A percentile compares a stretch with the other conserved stretches of the same genome.
phyloP scores from a whole-genome alignment of 257 asterid species.

The Gardenia jasminoides region DNA sequence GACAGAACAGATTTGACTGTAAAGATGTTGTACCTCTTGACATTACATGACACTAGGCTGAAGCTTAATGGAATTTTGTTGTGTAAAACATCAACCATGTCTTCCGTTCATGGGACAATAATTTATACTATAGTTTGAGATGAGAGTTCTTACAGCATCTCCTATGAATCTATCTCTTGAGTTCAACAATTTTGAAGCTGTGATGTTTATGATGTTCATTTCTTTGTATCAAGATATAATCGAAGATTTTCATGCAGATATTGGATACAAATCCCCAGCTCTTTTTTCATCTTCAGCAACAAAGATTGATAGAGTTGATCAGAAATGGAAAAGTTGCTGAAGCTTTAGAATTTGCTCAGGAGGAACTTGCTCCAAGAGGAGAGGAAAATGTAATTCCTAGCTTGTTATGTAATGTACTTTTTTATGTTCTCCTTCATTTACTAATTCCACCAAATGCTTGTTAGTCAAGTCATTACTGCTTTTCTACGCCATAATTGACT shows the following conservation, averaged over 20 bases:
- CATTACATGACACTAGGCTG: background rate
- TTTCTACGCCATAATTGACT: background rate
- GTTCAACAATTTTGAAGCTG: background rate
- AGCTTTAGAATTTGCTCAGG: conserved; percentile 91
- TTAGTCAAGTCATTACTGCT: background rate
- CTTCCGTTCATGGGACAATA: background rate
- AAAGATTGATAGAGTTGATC: conserved; percentile 76
- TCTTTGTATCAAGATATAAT: background rate
- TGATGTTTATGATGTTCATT: background rate
- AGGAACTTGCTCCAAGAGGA: conserved; percentile 93
- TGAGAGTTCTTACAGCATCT: background rate
- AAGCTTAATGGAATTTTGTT: background rate
- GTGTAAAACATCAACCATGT: background rate
- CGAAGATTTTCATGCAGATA: conserved; percentile 51
- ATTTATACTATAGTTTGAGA: background rate
- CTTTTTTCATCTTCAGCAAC: conserved; percentile 89
- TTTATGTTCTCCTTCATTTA: background rate
- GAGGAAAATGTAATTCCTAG: conserved; percentile 69
- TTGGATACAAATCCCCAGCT: conserved; percentile 82
- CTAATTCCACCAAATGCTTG: background rate
- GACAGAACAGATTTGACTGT: background rate
- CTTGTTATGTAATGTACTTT: background rate
- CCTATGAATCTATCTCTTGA: background rate
- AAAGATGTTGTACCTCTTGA: background rate
- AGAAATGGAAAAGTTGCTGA: conserved; percentile 70